Percentiles rank a stretch among this genome's conserved stretches.
phyloP scores from a whole-genome alignment of 257 asterid species.

The Ajuga chamaepitys region DNA sequence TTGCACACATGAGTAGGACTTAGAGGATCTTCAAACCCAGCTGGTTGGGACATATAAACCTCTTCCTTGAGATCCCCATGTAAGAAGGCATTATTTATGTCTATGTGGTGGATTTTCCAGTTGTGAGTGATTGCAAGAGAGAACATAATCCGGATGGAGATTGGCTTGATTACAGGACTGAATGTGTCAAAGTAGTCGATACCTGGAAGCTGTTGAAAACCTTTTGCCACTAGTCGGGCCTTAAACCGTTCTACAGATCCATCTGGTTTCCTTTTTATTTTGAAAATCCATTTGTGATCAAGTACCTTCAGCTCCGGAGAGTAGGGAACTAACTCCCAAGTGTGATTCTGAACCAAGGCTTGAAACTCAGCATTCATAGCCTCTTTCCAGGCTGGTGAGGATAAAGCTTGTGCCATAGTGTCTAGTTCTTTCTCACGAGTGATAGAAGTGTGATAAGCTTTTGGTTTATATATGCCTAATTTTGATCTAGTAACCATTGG shows the following conservation, averaged over 20 bases:
- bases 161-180: background rate
- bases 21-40: accelerated
- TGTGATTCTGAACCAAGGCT: background rate
- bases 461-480: background rate
- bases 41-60: background rate
- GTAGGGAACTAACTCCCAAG: background rate
- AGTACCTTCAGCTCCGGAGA: background rate
- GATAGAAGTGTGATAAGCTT: background rate
- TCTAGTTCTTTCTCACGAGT: background rate
- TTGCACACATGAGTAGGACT: background rate
- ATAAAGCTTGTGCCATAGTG: background rate
- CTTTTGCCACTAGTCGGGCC: background rate
- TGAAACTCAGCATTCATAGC: background rate
- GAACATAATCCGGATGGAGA: background rate
- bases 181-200: background rate
- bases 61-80: background rate
- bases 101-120: background rate
- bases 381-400: background rate
- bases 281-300: background rate
- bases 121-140: background rate
- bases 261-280: background rate
- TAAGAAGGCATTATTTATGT: background rate
- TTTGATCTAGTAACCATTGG: background rate
- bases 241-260: background rate
- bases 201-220: background rate